A percentile compares a stretch with the other conserved stretches of the same genome.
These are phyloP conservation scores for Arabis hirsuta DNA, from an alignment of 345 rosid species.

Conservation along the genomic window DNA sequence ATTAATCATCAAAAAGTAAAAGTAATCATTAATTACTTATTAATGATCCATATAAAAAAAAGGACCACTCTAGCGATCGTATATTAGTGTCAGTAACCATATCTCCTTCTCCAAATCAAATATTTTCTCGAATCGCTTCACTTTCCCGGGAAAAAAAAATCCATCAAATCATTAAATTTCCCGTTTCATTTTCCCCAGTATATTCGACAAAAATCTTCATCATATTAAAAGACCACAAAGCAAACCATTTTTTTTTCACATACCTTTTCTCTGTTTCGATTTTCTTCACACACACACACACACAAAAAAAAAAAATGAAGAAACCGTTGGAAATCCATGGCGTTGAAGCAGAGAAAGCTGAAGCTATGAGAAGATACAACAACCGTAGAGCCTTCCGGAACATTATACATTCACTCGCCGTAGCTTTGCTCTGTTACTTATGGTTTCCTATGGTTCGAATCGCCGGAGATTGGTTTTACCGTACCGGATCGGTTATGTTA, in stretches of 20 bases:
- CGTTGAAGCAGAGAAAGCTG: constrained; percentile 38
- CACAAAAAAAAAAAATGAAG: neutral
- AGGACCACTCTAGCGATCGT: neutral
- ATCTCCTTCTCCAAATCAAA: constrained; percentile 23
- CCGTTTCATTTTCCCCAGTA: constrained; percentile 9
- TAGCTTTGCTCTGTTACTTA: constrained; percentile 6
- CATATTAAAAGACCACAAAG: neutral
- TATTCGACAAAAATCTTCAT: constrained; percentile 1
- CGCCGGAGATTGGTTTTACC: constrained; percentile 10
- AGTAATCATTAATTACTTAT: neutral
- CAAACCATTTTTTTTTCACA: neutral
- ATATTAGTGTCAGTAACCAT: constrained; percentile 27
- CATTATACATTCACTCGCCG: constrained; percentile 2
- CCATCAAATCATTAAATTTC: constrained; percentile 9
- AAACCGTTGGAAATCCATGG: constrained; percentile 14
- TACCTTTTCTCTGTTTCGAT: neutral
- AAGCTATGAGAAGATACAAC: constrained; percentile 42
- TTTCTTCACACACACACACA: neutral
- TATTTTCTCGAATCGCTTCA: constrained; percentile 26
- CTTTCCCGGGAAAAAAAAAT: neutral
- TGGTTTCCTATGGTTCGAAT: constrained; percentile 26
- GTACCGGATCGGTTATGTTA: neutral
- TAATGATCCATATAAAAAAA: constrained; percentile 11
- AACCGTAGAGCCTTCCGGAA: neutral
- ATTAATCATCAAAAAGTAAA: neutral